These are phyloP conservation scores for Serpula lacrymans DNA, from an alignment of 768 basidiomycete species.

Conservation along the genomic window DNA sequence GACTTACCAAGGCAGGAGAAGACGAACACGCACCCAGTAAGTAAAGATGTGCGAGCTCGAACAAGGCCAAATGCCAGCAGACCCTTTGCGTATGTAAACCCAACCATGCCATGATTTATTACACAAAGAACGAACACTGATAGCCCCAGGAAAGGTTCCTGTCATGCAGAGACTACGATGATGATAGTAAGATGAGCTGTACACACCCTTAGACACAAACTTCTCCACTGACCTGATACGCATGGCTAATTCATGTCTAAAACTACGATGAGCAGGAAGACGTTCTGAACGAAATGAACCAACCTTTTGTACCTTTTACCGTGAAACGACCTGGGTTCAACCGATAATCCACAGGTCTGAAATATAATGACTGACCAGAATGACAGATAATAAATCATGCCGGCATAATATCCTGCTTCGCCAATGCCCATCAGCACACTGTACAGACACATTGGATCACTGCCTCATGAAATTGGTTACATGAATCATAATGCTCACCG, in stretches of 20 bases:
- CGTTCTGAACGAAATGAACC: not conserved
- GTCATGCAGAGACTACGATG: slow-evolving; percentile 50
- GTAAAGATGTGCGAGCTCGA: slow-evolving; percentile 43
- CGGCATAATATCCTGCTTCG: slow-evolving; percentile 58
- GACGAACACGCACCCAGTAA: slow-evolving; percentile 32
- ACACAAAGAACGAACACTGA: slow-evolving; percentile 35
- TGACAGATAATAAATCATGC: slow-evolving; percentile 59
- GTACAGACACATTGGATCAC: not conserved
- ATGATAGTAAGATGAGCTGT: no score
- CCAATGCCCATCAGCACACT: slow-evolving; percentile 60
- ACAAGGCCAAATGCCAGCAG: slow-evolving; percentile 56
- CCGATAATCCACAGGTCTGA: no score
- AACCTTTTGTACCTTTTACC: slow-evolving; percentile 37
- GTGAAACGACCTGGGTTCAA: no score
- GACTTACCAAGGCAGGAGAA: not conserved
- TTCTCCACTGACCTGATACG: slow-evolving; percentile 38
- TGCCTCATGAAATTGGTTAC: not conserved
- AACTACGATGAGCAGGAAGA: not conserved
- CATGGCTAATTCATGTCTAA: slow-evolving; percentile 47
- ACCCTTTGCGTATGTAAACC: slow-evolving; percentile 35
- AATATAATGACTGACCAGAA: no score
- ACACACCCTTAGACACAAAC: no score
- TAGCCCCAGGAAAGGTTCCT: slow-evolving; percentile 52
- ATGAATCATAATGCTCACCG: slow-evolving; percentile 29
- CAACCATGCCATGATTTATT: no score